Conservation (phyloP, 2,329 filamentous ascomycete genomes). For the Diaporthe longicolla region DNA sequence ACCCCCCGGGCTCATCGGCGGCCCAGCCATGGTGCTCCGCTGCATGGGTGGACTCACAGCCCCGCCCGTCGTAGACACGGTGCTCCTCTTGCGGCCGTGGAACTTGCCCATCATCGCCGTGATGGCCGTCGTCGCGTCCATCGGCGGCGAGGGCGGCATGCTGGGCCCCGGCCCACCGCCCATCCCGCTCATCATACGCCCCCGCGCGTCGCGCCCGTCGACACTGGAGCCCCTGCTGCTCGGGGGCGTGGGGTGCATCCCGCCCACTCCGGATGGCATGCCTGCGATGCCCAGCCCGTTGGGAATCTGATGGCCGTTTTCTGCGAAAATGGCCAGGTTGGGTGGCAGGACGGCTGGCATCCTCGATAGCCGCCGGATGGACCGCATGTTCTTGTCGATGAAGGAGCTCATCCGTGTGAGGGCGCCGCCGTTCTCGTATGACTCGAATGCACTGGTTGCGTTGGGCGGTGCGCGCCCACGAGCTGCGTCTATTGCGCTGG, state of each 20-base stretch:
- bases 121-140: slow-evolving; percentile 49
- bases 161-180: background rate
- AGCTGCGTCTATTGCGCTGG: slow-evolving; percentile 59
- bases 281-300: slow-evolving; percentile 37
- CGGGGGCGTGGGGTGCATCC: slow-evolving; percentile 50
- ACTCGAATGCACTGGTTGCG: slow-evolving; percentile 57
- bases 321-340: slow-evolving; percentile 52
- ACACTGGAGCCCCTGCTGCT: slow-evolving; percentile 52
- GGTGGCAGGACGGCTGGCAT: slow-evolving; percentile 53
- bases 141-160: slow-evolving; percentile 49
- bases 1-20: slow-evolving; percentile 14
- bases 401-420: slow-evolving; percentile 61
- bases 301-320: slow-evolving; percentile 45
- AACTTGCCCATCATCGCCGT: slow-evolving; percentile 52
- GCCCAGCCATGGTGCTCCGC: slow-evolving; percentile 12
- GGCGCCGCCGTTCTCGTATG: slow-evolving; percentile 58
- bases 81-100: slow-evolving; percentile 44
- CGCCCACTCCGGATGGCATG: background rate
- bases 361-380: slow-evolving; percentile 59
- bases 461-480: slow-evolving; percentile 51
- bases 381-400: slow-evolving; percentile 58
- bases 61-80: background rate
- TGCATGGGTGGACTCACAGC: background rate
- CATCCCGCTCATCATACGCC: slow-evolving; percentile 2
- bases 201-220: slow-evolving; percentile 42